Conservation (phyloP, 2,329 filamentous ascomycete species). For the Microdochium trichocladiopsis region DNA sequence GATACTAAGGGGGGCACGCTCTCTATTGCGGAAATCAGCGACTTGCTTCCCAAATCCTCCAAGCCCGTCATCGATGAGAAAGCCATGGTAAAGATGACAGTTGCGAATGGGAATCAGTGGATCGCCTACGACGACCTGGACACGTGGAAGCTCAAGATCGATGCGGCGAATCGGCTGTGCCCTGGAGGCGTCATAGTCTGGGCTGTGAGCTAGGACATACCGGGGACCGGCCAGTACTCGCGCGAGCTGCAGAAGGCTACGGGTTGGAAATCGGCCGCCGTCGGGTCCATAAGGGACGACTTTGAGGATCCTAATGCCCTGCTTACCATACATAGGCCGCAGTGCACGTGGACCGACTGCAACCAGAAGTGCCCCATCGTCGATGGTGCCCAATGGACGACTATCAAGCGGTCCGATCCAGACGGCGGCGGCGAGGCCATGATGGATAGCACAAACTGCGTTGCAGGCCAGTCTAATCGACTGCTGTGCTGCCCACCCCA, state of each 20-base stretch:
- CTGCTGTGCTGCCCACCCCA: background rate
- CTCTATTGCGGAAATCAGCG: conserved; percentile 20
- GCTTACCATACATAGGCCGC: background rate
- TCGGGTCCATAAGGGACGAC: background rate
- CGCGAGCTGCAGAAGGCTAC: background rate
- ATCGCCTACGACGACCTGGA: conserved; percentile 17
- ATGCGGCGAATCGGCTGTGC: conserved; percentile 16
- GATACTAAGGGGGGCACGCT: conserved; percentile 17
- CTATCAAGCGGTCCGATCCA: background rate
- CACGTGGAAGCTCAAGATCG: conserved; percentile 16
- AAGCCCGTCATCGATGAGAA: conserved; percentile 7
- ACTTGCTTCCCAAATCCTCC: conserved; percentile 14
- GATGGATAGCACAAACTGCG: background rate
- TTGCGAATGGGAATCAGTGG: conserved; percentile 18
- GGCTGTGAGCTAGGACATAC: conserved; percentile 3
- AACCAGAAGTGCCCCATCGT: background rate
- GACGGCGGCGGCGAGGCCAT: background rate
- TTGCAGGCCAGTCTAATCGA: background rate
- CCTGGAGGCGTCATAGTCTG: conserved; percentile 25
- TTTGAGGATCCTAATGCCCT: background rate
- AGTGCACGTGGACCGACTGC: background rate
- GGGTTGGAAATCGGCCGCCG: background rate
- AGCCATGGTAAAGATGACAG: conserved; percentile 16
- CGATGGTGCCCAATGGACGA: background rate
- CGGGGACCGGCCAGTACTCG: background rate